Evolutionary conservation across 2,329 filamentous ascomycete genomes (phyloP), one percentile per base, ranked within the genome.

Genomic region (Ophiostoma montium): DNA sequence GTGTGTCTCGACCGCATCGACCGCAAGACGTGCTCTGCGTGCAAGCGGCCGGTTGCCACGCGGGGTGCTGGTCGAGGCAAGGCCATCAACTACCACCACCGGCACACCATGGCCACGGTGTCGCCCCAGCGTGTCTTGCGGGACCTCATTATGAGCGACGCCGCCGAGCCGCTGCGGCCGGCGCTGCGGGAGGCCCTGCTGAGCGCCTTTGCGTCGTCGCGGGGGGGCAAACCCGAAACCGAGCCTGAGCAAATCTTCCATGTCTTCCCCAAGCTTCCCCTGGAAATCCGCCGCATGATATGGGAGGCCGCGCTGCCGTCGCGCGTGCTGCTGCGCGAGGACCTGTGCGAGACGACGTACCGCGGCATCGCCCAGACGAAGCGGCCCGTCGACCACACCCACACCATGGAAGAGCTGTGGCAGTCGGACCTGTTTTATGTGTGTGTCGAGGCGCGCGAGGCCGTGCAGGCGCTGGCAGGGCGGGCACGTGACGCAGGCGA

Each of bases 221-320:
- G 15, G 11, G 18, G n/a, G n/a, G n/a, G n/a, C n/a, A n/a, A n/a
- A n/a, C n/a, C n/a, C n/a, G n/a, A n/a, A n/a, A n/a, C n/a, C n/a
- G n/a, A n/a, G n/a, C n/a, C n/a, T n/a, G n/a, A n/a, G n/a, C n/a
- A n/a, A n/a, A n/a, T n/a, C n/a, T n/a, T n/a, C 35, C 45, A 19
- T 16, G 19, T 12, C 15, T 56, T 56, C 16, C 5, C 35, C 3
- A 8, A 3, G 6, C 50, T 56, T n/a, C 54, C 54, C 5, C 48
- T 35, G 6, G 54, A 56, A 30, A 49, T 56, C 36, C 54, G 54
- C 27, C 49, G 38, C 47, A 53, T 56, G 41, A 35, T 56, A 36
- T 56, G 54, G 54, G 48, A 50, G 16, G 42, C 39, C 7, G 54
- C 54, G 3, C 10, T 56, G 45, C 53, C 54, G 9, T 12, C 33